Evolutionary conservation across 2,329 filamentous ascomycete genomes (phyloP), one percentile per base, ranked within the genome.

Genomic region (Phaeophleospora eucalypticola): DNA sequence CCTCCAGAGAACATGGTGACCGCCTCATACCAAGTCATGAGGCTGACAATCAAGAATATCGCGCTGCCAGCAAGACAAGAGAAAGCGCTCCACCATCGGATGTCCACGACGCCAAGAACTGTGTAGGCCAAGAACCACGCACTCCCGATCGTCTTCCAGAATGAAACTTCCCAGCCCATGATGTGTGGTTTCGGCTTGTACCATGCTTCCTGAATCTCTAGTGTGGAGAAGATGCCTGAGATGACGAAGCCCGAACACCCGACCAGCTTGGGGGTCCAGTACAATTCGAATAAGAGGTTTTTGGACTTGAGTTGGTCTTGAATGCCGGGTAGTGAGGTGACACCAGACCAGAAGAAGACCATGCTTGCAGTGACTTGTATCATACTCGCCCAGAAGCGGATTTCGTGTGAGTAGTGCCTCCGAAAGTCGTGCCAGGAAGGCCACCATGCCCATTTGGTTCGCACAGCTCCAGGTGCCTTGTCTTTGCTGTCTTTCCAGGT

Each of bases 191-290:
- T 48, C 32, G 58, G 59, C 35, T 47, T 37, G 41, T 50, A 56
- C 60, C 59, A 63, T 4, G 49, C 49, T 35, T 54, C 47, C 48
- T 63, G 60, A 17, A 57, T 61, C 38, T 60, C 57, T 29, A 63
- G 35, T 39, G 51, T 59, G 43, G 61, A 58, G 39, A 63, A 20
- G 7, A 50, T 44, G 15, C 57, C 56, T 3, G 57, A 55, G 10
- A 55, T 37, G 20, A 61, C 36, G 53, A 62, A 61, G 34, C 57
- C 56, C 4, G 46, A 35, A 16, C 57, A 53, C 3, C 56, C 60
- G 10, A 62, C 40, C 4, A 57, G 43, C 38, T 61, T 57, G 9
- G 58, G 58, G 4, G 58, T 43, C 56, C 56, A 61, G 41, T 60
- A 62, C 3, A 51, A 51, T 14, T 44, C 49, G 19, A 49, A 46